Evolutionary conservation across 345 rosid species (phyloP), one percentile per base, ranked within the genome.

Genomic region (Lepidium sativum): DNA sequence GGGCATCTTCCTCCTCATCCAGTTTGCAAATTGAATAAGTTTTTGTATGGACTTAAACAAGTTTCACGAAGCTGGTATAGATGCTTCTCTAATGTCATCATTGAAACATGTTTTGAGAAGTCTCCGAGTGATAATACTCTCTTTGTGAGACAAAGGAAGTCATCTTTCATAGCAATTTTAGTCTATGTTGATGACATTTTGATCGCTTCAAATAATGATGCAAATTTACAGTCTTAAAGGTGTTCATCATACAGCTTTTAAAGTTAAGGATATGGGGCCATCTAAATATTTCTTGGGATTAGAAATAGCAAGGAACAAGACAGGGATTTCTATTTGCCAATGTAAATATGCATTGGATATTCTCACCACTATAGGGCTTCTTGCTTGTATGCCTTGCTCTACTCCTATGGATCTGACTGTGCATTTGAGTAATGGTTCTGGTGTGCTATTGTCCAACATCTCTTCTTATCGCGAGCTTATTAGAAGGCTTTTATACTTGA

Each of bases 401-500:
- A 0, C 27, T 50, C 54, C 35, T n/a, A n/a, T n/a, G n/a, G n/a
- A n/a, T n/a, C n/a, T n/a, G n/a, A n/a, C n/a, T n/a, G 10, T 47
- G 0, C 6, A 27, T 3, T 3, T 50, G 1, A 50, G 35, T 0
- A 50, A 27, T 0, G 12, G 27, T 0, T 21, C 23, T 14, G 9
- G 51, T 9, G 4, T 1, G 3, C n/a, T 8, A 20, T 20, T 23
- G 0, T 5, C 20, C 0, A 3, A 0, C 11, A 20, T 18, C 0
- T 9, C n/a, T 11, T 0, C n/a, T 2, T 35, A 35, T 3, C 11
- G 39, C 0, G 39, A 35, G 4, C n/a, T 35, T 0, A 35, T 41
- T 6, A 20, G 45, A 3, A 0, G 1, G 0, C 1, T 41, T 0
- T 1, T 41, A 0, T 41, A 15, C 0, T 1, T 41, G 0, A 41